Base-by-base conservation (phyloP, 2,329 filamentous ascomycete genomes). In the Aspergillus carbonarius region DNA sequence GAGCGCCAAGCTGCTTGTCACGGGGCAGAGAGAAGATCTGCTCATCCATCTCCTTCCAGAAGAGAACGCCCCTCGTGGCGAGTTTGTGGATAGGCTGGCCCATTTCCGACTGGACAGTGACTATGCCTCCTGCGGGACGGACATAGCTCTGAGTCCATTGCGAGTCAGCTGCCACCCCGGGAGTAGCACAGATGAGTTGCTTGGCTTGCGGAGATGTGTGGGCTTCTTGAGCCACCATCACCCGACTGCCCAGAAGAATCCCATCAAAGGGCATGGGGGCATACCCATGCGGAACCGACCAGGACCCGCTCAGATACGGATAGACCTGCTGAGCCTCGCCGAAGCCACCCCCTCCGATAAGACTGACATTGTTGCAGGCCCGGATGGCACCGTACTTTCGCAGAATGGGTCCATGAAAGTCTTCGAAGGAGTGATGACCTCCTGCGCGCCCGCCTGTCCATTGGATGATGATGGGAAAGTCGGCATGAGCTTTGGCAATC, bases 31-130 rank as follows among this genome's bases (percentile, higher is more conserved):
- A 54, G 25, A 58, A 58, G 23, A 58, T 48, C 35, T 48, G 15
- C 23, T 20, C 4, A 25, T 58, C 56, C 20, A 54, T n/a, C 42
- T 54, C 50, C 5, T 47, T 23, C 55, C 55, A 58, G 4, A 58
- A 20, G 13, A 17, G 32, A 40, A 58, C 49, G 15, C 37, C 34
- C 2, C 30, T 20, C 4, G 55, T 58, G 35, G 49, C 49, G 15
- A 52, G 34, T 35, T 52, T 52, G 35, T 52, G 49, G 8, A 52
- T 52, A 2, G 49, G 49, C 23, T 52, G 20, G 20, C 49, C 49
- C 49, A 52, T 52, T 15, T 52, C 49, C 5, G 49, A 52, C 34
- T 25, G 20, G 7, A 52, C 49, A 5, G 49, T 52, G 34, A 52
- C 25, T 7, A 52, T 23, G 9, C 49, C 49, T 2, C 49, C 49